Evolutionary conservation across 106 monocot genomes (phyloP).

Genomic region (Cymbidium sinense): DNA sequence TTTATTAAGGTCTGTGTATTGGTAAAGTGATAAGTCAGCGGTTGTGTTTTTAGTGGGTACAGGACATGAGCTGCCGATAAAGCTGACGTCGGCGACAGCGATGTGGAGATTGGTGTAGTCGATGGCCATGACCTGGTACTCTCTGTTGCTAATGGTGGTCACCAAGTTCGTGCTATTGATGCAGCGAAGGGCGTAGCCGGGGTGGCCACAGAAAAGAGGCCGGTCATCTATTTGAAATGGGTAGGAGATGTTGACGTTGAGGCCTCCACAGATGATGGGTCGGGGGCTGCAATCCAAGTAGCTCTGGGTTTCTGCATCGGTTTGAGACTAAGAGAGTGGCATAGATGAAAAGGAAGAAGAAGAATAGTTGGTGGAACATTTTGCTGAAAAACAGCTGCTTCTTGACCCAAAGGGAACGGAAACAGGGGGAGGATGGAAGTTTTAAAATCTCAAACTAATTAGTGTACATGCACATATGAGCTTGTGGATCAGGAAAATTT

Average conservation of each 20-base stretch:
- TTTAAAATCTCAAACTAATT: too few relatives aligned
- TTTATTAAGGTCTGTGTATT: not conserved
- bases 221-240: not conserved
- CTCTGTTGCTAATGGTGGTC: not conserved
- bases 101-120: not conserved
- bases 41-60: not conserved
- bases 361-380: not conserved
- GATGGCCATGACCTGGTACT: not conserved
- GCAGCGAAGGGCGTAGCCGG: not conserved
- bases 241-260: not conserved
- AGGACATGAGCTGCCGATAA: not conserved
- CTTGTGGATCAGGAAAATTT: too few relatives aligned
- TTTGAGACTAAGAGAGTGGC: too few relatives aligned
- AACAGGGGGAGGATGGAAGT: too few relatives aligned
- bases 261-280: not conserved
- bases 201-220: slow-evolving; percentile 4
- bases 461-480: too few relatives aligned
- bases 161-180: not conserved
- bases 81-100: not conserved
- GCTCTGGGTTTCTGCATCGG: not conserved
- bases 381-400: not conserved
- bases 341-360: not conserved
- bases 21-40: not conserved
- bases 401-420: too few relatives aligned
- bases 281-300: not conserved